Conservation (phyloP, 805 yeast genomes). For the Candida wancherniae region DNA sequence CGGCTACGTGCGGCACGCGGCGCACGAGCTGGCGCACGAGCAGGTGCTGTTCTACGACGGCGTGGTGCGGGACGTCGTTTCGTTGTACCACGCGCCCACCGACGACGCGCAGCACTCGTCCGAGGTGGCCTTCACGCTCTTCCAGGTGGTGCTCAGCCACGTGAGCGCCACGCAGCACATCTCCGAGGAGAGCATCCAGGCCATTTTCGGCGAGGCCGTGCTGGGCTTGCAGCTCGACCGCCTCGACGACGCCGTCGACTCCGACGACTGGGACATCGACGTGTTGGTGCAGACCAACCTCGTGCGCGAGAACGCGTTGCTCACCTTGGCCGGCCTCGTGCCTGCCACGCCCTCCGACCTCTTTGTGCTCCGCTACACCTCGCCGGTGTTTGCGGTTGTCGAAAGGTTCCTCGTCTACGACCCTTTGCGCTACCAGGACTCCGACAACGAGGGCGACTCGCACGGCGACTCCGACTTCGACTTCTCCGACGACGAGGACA, state of each 20-base stretch:
- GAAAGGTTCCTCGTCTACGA: conserved; percentile 26
- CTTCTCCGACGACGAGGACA: conserved; percentile 38
- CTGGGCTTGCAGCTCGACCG: conserved; percentile 5
- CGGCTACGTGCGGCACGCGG: conserved; percentile 3
- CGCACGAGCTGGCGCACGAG: conserved; percentile 3
- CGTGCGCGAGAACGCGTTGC: conserved; percentile 48
- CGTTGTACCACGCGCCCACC: neutral
- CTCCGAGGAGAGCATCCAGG: conserved; percentile 2
- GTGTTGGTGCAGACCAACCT: conserved; percentile 39
- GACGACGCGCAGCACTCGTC: neutral
- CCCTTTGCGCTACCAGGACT: conserved; percentile 24
- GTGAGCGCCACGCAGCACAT: conserved; percentile 5
- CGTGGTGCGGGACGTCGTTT: conserved; percentile 4
- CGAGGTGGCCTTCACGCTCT: conserved; percentile 6
- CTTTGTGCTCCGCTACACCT: conserved; percentile 6
- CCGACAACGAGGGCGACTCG: conserved; percentile 30
- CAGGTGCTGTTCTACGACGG: conserved; percentile 10
- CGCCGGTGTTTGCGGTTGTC: conserved; percentile 16
- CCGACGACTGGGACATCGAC: conserved; percentile 42
- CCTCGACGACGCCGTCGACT: conserved; percentile 8
- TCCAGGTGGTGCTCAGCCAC: conserved; percentile 10
- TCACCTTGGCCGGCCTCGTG: conserved; percentile 34
- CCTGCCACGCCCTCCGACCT: conserved; percentile 13
- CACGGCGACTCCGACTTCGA: conserved; percentile 20
- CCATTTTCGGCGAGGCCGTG: conserved; percentile 4